Evolutionary conservation across 345 rosid species (phyloP), one percentile per base, ranked within the genome.

Genomic region (Physaria fendleri): DNA sequence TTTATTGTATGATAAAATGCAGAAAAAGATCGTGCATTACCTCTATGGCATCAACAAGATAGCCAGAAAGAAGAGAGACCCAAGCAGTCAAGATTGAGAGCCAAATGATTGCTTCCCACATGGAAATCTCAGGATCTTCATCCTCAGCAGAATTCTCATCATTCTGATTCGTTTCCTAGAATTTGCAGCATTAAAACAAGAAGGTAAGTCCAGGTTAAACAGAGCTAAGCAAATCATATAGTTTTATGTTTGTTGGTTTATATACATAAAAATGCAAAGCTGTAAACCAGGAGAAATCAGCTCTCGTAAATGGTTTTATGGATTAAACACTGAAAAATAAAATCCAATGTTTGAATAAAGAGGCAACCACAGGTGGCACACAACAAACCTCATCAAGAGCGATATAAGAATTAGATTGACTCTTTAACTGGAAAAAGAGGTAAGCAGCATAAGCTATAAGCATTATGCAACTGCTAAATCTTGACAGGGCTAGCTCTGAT

Each of bases 391-490:
- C 88, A 15, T 40, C 66, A 39, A 86, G 64, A 28, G 91, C 85
- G 18, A 49, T 59, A 64, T 86, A 89, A 46, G 41, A 64, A 69
- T 73, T 78, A 5, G 63, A 76, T 57, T 78, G 94, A 68, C 76
- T 73, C 64, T 78, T 93, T 55, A 89, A 69, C 74, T 89, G 99
- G 77, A 80, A 93, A 69, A 81, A 79, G 46, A 89, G 91, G 71
- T 87, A 93, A 34, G 95, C 91, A 24, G 73, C 95, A 68, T 93
- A 93, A 14, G 89, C 97, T 54, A 89, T 46, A 48, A 89, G 97
- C 99, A 93, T 93, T 59, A 93, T 51, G 55, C 97, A 89, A 69
- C 99, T 93, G 75, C 91, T 93, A 67, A 93, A 93, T 78, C 99
- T 93, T 42, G 99, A 93, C 62, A 93, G 85, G 65, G 91, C 86